These are phyloP conservation scores for Phaseolus coccineus DNA, from an alignment of 331 rosid species.

Conservation along the genomic window DNA sequence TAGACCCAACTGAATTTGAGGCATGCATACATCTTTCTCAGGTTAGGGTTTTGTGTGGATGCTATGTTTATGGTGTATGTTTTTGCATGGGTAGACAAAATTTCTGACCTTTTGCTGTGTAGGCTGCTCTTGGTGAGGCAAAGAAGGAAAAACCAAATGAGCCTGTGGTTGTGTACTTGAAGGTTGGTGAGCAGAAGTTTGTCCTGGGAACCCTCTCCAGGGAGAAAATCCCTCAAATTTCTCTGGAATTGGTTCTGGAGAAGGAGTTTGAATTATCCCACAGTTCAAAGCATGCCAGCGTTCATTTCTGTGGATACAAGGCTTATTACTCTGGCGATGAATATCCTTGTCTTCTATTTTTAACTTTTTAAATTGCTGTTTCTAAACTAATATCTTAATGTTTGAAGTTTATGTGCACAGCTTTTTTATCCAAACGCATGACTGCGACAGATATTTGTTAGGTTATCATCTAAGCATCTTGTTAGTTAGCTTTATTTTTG, in stretches of 20 bases:
- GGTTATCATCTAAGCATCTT: not conserved
- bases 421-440: not conserved
- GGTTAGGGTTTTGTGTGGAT: conserved; percentile 50
- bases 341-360: conserved; percentile 62
- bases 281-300: conserved; percentile 67
- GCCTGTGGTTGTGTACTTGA: conserved; percentile 53
- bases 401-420: not conserved
- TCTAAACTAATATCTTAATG: not conserved
- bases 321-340: conserved; percentile 36
- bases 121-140: conserved; percentile 81
- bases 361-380: not conserved
- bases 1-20: conserved; percentile 39
- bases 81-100: not conserved
- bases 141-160: conserved; percentile 68
- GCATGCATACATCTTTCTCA: conserved; percentile 72
- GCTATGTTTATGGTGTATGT: not conserved
- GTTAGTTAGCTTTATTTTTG: not conserved
- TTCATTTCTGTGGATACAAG: conserved; percentile 76
- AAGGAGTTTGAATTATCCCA: conserved; percentile 89
- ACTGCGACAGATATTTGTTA: not conserved
- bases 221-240: conserved; percentile 71
- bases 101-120: not conserved
- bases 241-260: conserved; percentile 79
- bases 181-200: conserved; percentile 64
- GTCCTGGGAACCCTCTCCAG: conserved; percentile 73